These are phyloP conservation scores for Nemophila menziesii DNA, from an alignment of 257 asterid genomes.

Conservation along the genomic window DNA sequence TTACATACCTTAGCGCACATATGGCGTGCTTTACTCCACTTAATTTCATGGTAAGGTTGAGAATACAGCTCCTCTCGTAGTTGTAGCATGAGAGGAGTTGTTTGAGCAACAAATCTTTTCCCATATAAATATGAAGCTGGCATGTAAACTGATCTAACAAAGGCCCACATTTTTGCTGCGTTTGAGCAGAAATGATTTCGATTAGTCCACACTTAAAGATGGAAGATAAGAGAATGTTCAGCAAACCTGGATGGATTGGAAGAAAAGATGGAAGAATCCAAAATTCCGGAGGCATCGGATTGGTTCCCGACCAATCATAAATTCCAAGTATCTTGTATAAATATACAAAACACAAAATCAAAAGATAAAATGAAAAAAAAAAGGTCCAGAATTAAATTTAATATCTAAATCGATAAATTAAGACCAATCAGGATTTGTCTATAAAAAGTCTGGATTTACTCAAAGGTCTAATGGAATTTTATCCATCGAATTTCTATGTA, in stretches of 20 bases:
- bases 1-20: not conserved
- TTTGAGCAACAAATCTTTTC: not conserved
- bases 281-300: conserved; percentile 52
- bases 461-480: no score
- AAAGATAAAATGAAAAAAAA: not conserved
- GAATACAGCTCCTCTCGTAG: not conserved
- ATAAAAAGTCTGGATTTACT: no score
- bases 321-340: conserved; percentile 45
- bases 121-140: conserved; percentile 1
- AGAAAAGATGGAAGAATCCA: conserved; percentile 33
- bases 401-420: not conserved
- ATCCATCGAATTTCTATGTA: no score
- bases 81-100: not conserved
- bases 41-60: conserved; percentile 4
- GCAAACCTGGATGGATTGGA: conserved; percentile 52
- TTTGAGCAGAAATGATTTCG: not conserved
- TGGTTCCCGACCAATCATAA: conserved; percentile 43
- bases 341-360: not conserved
- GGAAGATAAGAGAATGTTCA: no score
- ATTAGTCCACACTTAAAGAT: no score
- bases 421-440: not conserved
- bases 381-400: not conserved
- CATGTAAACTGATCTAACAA: conserved; percentile 1
- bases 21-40: not conserved
- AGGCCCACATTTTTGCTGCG: conserved; percentile 2